Evolutionary conservation across 768 basidiomycete species (phyloP), one percentile per base, ranked within the genome.

Genomic region (Lactarius evosmus): DNA sequence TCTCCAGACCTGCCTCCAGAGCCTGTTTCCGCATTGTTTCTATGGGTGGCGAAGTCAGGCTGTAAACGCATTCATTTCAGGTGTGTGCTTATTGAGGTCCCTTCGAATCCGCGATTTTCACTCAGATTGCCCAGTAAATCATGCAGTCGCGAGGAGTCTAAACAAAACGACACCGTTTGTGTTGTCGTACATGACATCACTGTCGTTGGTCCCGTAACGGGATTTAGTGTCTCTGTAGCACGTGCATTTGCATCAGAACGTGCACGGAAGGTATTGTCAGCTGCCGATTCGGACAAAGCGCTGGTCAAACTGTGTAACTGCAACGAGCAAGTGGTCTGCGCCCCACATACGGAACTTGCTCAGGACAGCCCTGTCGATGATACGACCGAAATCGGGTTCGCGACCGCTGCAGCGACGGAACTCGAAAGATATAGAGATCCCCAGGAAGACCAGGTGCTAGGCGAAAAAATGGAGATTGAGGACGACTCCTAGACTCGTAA

Each of bases 11-110:
- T 89, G 62, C 81, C 82, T 19, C 78, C 79, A 63, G 89, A 95
- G 71, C 93, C 93, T 2, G 83, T 90, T 12, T 84, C 88, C 1
- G 83, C 85, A 63, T 75, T 95, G 59, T 78, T 85, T 75, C 77
- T 87, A 40, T 93, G 88, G 88, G 75, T 83, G 1, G 83, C 82
- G 1, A 73, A 76, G 36, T 69, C 74, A 12, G 87, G 88, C 0
- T 93, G 92, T 67, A 78, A 72, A 36, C 78, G 74, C 52, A 75
- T 82, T 41, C 74, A 73, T 49, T 82, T 82, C 68, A 73, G 73
- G 84, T 80, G 68, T 71, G 80, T 77, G 32, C 14, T 22, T 59
- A 56, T 41, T 22, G 46, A 32, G 30, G 54, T 36, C 17, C 29
- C 50, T 27, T 66, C 33, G 75, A 71, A 64, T 74, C 29, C 22